Conservation (phyloP, 2,329 filamentous ascomycete genomes). For the Colletotrichum gloeosporioides region DNA sequence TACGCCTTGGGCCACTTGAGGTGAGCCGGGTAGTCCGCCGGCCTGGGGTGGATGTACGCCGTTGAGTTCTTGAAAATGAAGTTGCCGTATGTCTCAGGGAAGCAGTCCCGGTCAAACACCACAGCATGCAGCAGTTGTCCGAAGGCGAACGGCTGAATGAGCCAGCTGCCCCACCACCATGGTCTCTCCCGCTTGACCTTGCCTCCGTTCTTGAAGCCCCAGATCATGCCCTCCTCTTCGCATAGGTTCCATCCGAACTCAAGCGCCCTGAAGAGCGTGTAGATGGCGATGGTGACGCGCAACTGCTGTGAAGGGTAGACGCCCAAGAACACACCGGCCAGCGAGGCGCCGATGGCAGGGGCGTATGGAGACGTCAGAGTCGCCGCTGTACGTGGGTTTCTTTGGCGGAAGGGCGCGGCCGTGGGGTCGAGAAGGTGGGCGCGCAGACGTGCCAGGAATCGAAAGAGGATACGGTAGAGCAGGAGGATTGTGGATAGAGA, state of each 20-base stretch:
- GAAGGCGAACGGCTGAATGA: conserved; percentile 77
- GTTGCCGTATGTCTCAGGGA: conserved; percentile 58
- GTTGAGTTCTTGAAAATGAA: conserved; percentile 74
- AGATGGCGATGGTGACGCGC: conserved; percentile 82
- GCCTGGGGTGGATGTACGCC: conserved; percentile 78
- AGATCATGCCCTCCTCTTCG: conserved; percentile 74
- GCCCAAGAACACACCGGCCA: conserved; percentile 84
- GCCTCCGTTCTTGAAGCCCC: conserved; percentile 60
- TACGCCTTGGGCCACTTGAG: conserved; percentile 77
- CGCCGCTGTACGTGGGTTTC: conserved; percentile 78
- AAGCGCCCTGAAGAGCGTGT: conserved; percentile 78
- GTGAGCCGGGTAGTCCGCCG: conserved; percentile 68
- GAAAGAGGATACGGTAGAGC: conserved; percentile 86
- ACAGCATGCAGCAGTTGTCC: conserved; percentile 80
- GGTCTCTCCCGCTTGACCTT: conserved; percentile 69
- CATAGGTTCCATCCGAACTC: conserved; percentile 88
- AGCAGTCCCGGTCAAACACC: conserved; percentile 78
- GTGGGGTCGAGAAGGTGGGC: conserved; percentile 80
- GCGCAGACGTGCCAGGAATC: conserved; percentile 84
- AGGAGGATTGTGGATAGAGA: conserved; percentile 87
- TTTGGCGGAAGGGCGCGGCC: conserved; percentile 78
- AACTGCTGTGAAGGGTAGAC: conserved; percentile 71
- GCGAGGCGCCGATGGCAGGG: conserved; percentile 86
- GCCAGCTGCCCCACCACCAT: conserved; percentile 86
- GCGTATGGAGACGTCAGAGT: conserved; percentile 84